Evolutionary conservation across 768 basidiomycete species (phyloP), one percentile per base, ranked within the genome.

Genomic region (Rhizopogon rudus): DNA sequence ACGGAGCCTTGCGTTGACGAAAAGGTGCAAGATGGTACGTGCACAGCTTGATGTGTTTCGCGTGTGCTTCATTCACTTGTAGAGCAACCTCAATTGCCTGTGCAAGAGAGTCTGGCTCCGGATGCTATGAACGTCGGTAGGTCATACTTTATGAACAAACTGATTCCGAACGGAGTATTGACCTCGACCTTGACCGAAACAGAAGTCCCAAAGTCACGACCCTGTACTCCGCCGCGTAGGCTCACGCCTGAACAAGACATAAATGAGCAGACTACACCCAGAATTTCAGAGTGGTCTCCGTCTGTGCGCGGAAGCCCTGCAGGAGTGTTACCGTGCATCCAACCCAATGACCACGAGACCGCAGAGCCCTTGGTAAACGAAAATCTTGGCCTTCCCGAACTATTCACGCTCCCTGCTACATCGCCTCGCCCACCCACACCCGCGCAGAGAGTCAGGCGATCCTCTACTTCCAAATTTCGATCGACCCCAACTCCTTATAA

Each of bases 391-490:
- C 39, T 46, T 6, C 14, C 44, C 42, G 49, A 54, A 22, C 42
- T 31, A 48, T 51, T 58, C 2, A 33, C 54, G 7, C 53, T 22
- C 1, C 53, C 57, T 7, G 60, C 61, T 25, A 45, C 51, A 29
- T 39, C 1, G 48, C 67, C 65, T 20, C 51, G 58, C 39, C 62
- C 67, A 33, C 66, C 71, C 39, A 65, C 67, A 6, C 68, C 70
- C 9, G 61, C 70, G 3, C 68, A 70, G 51, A 64, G 63, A 42
- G 49, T 54, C 7, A 61, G 40, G 37, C 51, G 13, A 12, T 51
- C 56, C 54, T 29, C 37, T 31, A 50, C 54, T 37, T 37, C 35
- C 35, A 10, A 37, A 13, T 4, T 10, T 13, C 35, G 5, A 37
- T 37, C 12, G 5, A 12, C 46, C 56, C 40, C 16, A 29, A 56